Base-by-base conservation (phyloP, 768 basidiomycete species). In the Cyathus striatus region DNA sequence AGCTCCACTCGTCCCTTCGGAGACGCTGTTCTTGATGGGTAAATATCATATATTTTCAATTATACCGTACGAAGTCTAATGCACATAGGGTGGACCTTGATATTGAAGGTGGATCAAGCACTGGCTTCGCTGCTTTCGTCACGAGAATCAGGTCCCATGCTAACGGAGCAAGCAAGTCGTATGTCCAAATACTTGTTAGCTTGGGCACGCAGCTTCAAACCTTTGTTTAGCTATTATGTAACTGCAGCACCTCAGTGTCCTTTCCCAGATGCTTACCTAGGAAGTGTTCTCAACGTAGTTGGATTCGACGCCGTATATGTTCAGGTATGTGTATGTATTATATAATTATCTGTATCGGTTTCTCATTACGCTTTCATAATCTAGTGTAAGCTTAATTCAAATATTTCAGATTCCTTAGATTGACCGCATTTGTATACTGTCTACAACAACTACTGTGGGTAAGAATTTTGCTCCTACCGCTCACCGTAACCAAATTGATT, bases 221-320 rank as follows among this genome's bases (percentile, higher is more conserved):
- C 7, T 21, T 24, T 23, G n/a, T 41, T 7, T 41, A 76, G 75
- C 46, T 82, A 75, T 56, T 80, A 74, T 48, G 57, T 81, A 44
- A 76, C 78, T 26, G 77, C 63, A 20, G 74, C 75, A 0, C 76
- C 72, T 34, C 79, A 62, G 50, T 82, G 79, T 49, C 75, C 75
- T 4, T 84, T 73, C 66, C 80, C 82, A 1, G 82, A 83, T 54
- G 75, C 73, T 3, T 68, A 68, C 52, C 54, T 83, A 5, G 74
- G 76, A 7, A 52, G 65, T 9, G 70, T 75, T 38, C 62, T 84
- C 44, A 70, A 81, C 51, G 63, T 68, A n/a, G 81, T 76, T 17
- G 66, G 65, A 0, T 84, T 83, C 47, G 82, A 85, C 59, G 78
- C 78, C 1, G 63, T 85, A 42, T 82, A 81, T 53, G 81, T 83